Percentiles rank a stretch among this genome's conserved stretches.
phyloP scores from a whole-genome alignment of 345 rosid species.

The Firmiana major region DNA sequence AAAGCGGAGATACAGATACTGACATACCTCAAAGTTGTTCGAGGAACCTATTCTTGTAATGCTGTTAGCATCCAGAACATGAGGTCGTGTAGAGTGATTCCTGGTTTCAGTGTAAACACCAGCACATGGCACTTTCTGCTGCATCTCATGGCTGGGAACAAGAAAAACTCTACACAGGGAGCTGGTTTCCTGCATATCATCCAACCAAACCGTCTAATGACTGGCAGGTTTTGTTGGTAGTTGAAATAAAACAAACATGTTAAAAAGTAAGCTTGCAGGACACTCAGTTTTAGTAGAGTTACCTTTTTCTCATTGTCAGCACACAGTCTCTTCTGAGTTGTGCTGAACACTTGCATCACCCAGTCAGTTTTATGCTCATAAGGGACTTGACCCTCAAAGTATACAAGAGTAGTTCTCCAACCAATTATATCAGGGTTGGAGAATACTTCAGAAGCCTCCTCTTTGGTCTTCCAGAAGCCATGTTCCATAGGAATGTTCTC shows the following conservation, averaged over 20 bases:
- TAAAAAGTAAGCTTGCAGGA: neutral
- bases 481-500: conserved; percentile 13
- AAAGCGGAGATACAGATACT: conserved; percentile 5
- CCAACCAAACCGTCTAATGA: conserved; percentile 27
- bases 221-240: conserved; percentile 17
- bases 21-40: conserved; percentile 29
- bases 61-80: neutral
- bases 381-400: conserved; percentile 30
- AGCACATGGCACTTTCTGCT: neutral
- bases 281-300: neutral
- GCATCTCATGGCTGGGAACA: conserved; percentile 9
- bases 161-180: conserved; percentile 35
- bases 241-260: conserved; percentile 4
- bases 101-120: neutral
- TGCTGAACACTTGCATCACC: conserved; percentile 38
- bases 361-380: conserved; percentile 30
- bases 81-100: neutral
- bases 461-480: conserved; percentile 43
- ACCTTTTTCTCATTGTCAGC: conserved; percentile 34
- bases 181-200: conserved; percentile 34
- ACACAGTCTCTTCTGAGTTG: conserved; percentile 19
- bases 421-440: conserved; percentile 34
- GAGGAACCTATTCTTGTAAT: conserved; percentile 18
- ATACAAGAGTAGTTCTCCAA: conserved; percentile 40
- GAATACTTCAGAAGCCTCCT: conserved; percentile 33